Evolutionary conservation across 177 flowering plant species (phyloP), one percentile per base, ranked within the genome.

Genomic region (Vitis hybrid): DNA sequence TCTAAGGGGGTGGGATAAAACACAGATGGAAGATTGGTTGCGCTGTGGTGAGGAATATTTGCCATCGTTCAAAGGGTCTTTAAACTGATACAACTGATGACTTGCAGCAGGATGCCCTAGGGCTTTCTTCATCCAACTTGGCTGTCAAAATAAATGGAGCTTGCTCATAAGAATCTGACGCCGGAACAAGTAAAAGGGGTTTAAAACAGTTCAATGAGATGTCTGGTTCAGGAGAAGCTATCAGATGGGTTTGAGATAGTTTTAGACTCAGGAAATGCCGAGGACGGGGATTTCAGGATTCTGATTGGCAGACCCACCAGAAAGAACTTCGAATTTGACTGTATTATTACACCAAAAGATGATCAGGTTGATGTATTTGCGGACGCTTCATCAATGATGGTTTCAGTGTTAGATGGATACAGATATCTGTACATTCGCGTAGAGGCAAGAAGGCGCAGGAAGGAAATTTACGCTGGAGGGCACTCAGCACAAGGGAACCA

Each of bases 381-480:
- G 81, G 97, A 95, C 82, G 93, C 99, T 68, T 87, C 92, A 8
- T 93, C 97, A 3, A 26, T 95, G 88, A 98, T 88, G 54, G 78
- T 79, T 49, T 95, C 99, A 13, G 98, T 95, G 14, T 80, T 95
- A 61, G 98, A 95, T 74, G 99, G 99, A 50, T 95, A 89, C 86
- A 95, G 19, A 95, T 75, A 98, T 95, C 3, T 95, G 99, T 62
- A 95, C 93, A 63, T 95, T 95, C 81, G 99, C 99, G 9, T 95
- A 90, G 71, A 98, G 99, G 63, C 99, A 93, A 80, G 93, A 98
- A 7, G 99, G 99, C 50, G 90, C 99, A 3, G 99, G 99, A 39
- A 95, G 93, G 76, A 95, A 97, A 10, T 95, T 91, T 72, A 95
- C 98, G 59, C 93, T 93, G 98, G 99, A 95, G 82, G 99, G 99